These are phyloP conservation scores for Vickermania ingenoplastis DNA, from an alignment of 208 protist species.

Conservation along the genomic window DNA sequence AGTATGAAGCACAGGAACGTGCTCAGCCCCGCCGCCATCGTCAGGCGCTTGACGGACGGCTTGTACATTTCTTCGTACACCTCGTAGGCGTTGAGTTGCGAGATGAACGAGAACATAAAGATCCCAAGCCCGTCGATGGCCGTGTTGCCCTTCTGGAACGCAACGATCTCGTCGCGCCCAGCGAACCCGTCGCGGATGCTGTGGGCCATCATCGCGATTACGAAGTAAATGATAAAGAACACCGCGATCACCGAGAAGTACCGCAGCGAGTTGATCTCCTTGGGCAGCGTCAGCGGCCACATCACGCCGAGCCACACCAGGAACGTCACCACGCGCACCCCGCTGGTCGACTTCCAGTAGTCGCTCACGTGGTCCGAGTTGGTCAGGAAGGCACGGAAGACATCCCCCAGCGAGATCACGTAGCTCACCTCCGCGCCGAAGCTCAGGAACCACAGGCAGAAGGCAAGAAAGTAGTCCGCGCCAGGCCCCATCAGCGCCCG, in stretches of 20 bases:
- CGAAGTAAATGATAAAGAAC: constrained; percentile 17
- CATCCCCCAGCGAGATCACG: constrained; percentile 33
- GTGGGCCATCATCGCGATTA: constrained; percentile 10
- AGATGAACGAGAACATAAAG: constrained; percentile 57
- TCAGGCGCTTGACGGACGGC: constrained; percentile 16
- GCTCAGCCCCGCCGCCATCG: constrained; percentile 19
- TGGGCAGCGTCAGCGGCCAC: constrained; percentile 23
- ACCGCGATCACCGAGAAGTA: constrained; percentile 19
- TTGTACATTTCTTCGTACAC: constrained; percentile 27
- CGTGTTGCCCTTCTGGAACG: constrained; percentile 31
- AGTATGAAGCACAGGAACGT: constrained; percentile 44
- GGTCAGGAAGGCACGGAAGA: constrained; percentile 25
- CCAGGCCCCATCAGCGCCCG: constrained; percentile 27
- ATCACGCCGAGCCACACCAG: constrained; percentile 16
- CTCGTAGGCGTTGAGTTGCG: constrained; percentile 46
- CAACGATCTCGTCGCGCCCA: constrained; percentile 16
- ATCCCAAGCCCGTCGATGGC: constrained; percentile 26
- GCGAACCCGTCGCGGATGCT: constrained; percentile 11
- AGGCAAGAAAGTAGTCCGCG: constrained; percentile 42
- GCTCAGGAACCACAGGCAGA: constrained; percentile 35
- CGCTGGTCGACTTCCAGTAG: constrained; percentile 6
- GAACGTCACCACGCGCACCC: constrained; percentile 10
- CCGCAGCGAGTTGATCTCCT: constrained; percentile 28
- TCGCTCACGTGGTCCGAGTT: constrained; percentile 2
- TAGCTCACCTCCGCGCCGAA: constrained; percentile 56